Base-by-base conservation (phyloP, 371 early-diverging fungal species). In the Coemansia sp. region DNA sequence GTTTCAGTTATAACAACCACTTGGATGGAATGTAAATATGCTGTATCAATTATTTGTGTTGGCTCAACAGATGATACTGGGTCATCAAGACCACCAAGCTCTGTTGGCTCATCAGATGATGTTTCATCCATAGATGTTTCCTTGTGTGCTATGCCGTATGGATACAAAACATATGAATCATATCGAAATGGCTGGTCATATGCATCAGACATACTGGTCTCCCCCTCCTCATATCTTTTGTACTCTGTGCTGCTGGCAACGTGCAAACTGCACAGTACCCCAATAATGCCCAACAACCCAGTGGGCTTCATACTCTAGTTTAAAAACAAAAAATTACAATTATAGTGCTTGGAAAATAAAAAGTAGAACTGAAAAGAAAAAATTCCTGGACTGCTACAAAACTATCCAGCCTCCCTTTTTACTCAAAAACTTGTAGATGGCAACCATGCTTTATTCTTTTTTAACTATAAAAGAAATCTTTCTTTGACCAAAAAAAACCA, bases 311-410 rank as follows among this genome's bases (percentile, higher is more conserved):
- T n/a, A 6, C 19, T 21, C 51, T 49, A n/a, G 9, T 49, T 21
- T 49, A 49, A 49, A 21, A 19, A 21, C 1, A 2, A n/a, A 15
- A 17, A 21, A 21, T 21, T 17, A 49, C 9, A 49, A 49, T 49
- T 17, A 17, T 21, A 49, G 21, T n/a, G 9, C 8, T 8, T 23
- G 23, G 23, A 21, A 21, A 49, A 19, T 49, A 21, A 21, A 21
- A 19, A 49, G 21, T 17, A 44, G n/a, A 15, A 44, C n/a, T 44
- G 12, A n/a, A 15, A 44, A 44, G n/a, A 44, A 44, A 4, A 44
- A 44, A 15, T 12, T 4, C 5, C 44, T 15, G n/a, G 44, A 3
- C 12, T 84, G 83, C 17, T 44, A 44, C 12, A 44, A 44, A 44
- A 44, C 12, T 15, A 44, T 44, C n/a, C 15, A 44, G n/a, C 32